These are phyloP conservation scores for Pochonia chlamydosporia DNA, from an alignment of 2,329 filamentous ascomycete species.

Conservation along the genomic window DNA sequence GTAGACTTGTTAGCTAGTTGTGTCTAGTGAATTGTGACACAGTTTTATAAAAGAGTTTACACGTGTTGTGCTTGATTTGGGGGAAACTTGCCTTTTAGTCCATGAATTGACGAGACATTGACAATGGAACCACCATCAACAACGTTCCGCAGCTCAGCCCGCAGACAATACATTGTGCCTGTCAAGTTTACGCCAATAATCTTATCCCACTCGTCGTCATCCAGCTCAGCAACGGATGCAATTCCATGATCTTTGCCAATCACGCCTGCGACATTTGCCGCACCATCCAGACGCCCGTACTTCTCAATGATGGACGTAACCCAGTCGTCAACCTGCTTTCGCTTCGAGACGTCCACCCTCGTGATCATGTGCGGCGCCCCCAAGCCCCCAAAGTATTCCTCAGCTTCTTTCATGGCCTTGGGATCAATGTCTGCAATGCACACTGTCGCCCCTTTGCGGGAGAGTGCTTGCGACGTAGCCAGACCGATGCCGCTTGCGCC, in stretches of 20 bases:
- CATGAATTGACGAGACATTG: slow-evolving; percentile 48
- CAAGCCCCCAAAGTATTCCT: slow-evolving; percentile 21
- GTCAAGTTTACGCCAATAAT: slow-evolving; percentile 42
- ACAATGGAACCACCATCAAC: slow-evolving; percentile 51
- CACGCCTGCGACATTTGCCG: slow-evolving; percentile 48
- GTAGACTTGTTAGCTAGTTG: neutral
- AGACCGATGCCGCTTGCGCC: slow-evolving; percentile 34
- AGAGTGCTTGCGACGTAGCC: slow-evolving; percentile 32
- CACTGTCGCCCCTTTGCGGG: slow-evolving; percentile 27
- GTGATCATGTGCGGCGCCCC: slow-evolving; percentile 24
- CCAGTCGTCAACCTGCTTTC: slow-evolving; percentile 43
- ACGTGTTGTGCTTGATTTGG: neutral
- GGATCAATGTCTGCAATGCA: slow-evolving; percentile 31
- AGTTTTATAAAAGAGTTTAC: neutral
- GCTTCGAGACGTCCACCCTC: slow-evolving; percentile 40
- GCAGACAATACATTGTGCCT: slow-evolving; percentile 42
- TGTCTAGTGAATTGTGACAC: too few species aligned
- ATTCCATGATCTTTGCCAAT: slow-evolving; percentile 37
- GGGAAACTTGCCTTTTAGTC: slow-evolving; percentile 24
- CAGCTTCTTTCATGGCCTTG: slow-evolving; percentile 23
- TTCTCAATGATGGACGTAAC: slow-evolving; percentile 34
- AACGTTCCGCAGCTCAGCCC: slow-evolving; percentile 37
- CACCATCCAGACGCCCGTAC: slow-evolving; percentile 45
- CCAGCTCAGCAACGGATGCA: slow-evolving; percentile 32
- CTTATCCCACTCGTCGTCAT: slow-evolving; percentile 39